These are phyloP conservation scores for Haberlea rhodopensis DNA, from an alignment of 257 asterid genomes.

Conservation along the genomic window DNA sequence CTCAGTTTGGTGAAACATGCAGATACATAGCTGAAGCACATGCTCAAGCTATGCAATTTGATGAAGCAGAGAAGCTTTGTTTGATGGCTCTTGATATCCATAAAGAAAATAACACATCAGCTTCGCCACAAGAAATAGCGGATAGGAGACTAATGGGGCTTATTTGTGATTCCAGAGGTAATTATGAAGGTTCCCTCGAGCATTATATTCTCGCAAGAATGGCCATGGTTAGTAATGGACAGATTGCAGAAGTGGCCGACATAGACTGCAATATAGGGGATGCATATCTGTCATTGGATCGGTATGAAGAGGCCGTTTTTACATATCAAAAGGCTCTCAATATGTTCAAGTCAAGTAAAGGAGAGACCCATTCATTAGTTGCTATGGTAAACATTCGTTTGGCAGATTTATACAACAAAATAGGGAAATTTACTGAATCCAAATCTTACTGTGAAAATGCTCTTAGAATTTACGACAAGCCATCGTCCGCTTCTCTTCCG, in stretches of 20 bases:
- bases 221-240: constrained; percentile 73
- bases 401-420: constrained; percentile 78
- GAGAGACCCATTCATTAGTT: constrained; percentile 67
- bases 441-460: constrained; percentile 74
- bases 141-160: constrained; percentile 89
- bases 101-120: constrained; percentile 37
- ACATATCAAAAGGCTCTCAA: constrained; percentile 79
- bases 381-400: constrained; percentile 78
- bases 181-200: constrained; percentile 78
- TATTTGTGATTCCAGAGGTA: constrained; percentile 73
- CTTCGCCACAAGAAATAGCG: constrained; percentile 78
- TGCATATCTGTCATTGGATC: constrained; percentile 60
- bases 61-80: constrained; percentile 81
- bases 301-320: constrained; percentile 74
- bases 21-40: constrained; percentile 95
- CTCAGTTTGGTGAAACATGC: constrained; percentile 78
- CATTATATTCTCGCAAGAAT: constrained; percentile 85
- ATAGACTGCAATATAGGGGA: constrained; percentile 86
- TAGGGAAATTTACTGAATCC: constrained; percentile 70
- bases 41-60: constrained; percentile 83
- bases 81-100: constrained; percentile 72
- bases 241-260: constrained; percentile 65
- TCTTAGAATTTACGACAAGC: constrained; percentile 58
- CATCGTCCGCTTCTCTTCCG: constrained; percentile 40
- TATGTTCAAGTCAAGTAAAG: constrained; percentile 55